Conservation (phyloP, 2,329 filamentous ascomycete genomes). For the Fusarium foetens region DNA sequence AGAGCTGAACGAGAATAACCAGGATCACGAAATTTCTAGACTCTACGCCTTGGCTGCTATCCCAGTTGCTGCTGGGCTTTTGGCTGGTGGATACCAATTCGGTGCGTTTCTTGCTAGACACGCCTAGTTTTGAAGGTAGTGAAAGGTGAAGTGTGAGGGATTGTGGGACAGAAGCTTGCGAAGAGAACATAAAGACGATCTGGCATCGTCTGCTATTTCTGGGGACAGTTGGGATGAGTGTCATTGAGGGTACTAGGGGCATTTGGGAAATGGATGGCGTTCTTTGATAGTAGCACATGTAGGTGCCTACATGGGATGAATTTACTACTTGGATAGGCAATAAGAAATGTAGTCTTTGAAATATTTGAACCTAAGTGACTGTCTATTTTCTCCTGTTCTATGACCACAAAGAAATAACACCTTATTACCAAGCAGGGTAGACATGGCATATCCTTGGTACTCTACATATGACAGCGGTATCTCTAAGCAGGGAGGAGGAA, state of each 20-base stretch:
- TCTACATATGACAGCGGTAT: not conserved
- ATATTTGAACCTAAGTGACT: not conserved
- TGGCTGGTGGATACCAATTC: not conserved
- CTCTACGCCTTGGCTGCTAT: not conserved
- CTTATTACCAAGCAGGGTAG: not conserved
- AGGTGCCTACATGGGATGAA: fast-evolving
- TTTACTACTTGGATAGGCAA: too few relatives aligned
- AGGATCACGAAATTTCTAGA: too few relatives aligned
- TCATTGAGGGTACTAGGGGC: not conserved
- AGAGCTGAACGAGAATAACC: not conserved
- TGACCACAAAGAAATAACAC: too few relatives aligned
- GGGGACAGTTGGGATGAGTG: too few relatives aligned
- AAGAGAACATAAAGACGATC: fast-evolving
- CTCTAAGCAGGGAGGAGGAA: not conserved
- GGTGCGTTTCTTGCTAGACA: not conserved
- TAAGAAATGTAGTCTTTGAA: not conserved
- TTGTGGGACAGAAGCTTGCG: too few relatives aligned
- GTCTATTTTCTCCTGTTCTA: too few relatives aligned
- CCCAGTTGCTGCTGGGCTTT: not conserved
- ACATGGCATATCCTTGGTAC: not conserved
- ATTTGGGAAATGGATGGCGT: not conserved
- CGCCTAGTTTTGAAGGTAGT: not conserved
- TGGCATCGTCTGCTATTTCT: fast-evolving
- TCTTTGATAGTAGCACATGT: too few relatives aligned
- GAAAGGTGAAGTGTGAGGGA: too few relatives aligned